Conservation (phyloP, 768 basidiomycete genomes). For the Amyloporia xantha region DNA sequence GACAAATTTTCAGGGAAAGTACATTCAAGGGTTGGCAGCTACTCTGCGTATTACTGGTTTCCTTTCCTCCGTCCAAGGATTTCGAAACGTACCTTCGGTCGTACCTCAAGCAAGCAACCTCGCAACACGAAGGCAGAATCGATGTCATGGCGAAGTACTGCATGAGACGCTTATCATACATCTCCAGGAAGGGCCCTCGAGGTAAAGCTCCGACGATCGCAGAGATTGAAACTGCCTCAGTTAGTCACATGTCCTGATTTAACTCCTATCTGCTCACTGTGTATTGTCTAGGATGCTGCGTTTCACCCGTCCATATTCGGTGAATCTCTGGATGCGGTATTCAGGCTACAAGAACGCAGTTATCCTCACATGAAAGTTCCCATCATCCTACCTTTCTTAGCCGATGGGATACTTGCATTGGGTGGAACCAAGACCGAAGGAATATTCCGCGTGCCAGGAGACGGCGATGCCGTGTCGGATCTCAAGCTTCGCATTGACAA, state of each 20-base stretch:
- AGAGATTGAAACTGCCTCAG: slow-evolving; percentile 90
- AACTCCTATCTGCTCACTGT: background rate
- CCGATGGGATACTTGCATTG: slow-evolving; percentile 84
- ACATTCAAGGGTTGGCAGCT: slow-evolving; percentile 91
- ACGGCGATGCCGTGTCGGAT: slow-evolving; percentile 81
- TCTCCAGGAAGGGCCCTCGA: slow-evolving; percentile 79
- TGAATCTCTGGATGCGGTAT: slow-evolving; percentile 79
- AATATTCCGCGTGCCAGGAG: slow-evolving; percentile 90
- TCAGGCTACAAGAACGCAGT: slow-evolving; percentile 77
- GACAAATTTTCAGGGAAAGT: slow-evolving; percentile 51
- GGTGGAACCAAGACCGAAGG: slow-evolving; percentile 84
- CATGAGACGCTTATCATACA: slow-evolving; percentile 63
- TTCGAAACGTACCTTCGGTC: slow-evolving; percentile 78
- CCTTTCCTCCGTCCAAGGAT: slow-evolving; percentile 91
- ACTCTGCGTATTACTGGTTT: slow-evolving; percentile 82
- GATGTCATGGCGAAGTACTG: slow-evolving; percentile 92
- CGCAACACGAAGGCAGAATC: slow-evolving; percentile 66
- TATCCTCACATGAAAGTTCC: slow-evolving; percentile 84
- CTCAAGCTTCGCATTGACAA: slow-evolving; percentile 86
- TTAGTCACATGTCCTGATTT: slow-evolving; percentile 27
- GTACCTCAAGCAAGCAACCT: slow-evolving; percentile 70
- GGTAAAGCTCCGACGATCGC: slow-evolving; percentile 75
- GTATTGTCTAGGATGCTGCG: slow-evolving; percentile 64
- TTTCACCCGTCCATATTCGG: slow-evolving; percentile 95
- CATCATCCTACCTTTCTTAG: slow-evolving; percentile 90